Evolutionary conservation across 176 grass and related monocot species (phyloP).

Genomic region (Triticum urartu): DNA sequence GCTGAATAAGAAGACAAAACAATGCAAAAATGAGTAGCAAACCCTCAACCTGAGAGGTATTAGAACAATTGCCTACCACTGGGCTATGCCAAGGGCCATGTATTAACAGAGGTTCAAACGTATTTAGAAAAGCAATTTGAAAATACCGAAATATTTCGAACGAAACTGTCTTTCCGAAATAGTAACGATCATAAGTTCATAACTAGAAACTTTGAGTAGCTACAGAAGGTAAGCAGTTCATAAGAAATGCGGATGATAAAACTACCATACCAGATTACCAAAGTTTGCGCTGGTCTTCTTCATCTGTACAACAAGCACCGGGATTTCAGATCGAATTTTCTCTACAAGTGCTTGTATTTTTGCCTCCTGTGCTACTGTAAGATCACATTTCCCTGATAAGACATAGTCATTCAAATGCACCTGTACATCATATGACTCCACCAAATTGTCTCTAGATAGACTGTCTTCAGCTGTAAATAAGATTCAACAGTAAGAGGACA

Average conservation of each 20-base stretch:
- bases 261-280: neutral
- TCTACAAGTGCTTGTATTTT: neutral
- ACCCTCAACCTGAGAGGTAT: no score
- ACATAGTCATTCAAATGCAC: neutral
- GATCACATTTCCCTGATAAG: neutral
- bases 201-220: neutral
- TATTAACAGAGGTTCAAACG: no score
- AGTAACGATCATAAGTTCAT: neutral
- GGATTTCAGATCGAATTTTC: slow-evolving; percentile 11
- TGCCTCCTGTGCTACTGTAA: slow-evolving; percentile 7
- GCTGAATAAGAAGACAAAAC: no score
- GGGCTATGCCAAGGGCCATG: no score
- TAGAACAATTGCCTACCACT: no score
- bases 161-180: neutral
- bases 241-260: neutral
- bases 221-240: neutral
- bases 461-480: slow-evolving; percentile 8
- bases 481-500: neutral
- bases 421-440: neutral
- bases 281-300: neutral
- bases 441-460: neutral
- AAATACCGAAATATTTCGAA: no score
- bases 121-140: no score
- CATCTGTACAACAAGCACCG: slow-evolving; percentile 30
- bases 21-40: no score